Conservation (phyloP, 805 yeast genomes). For the Metschnikowia matae region DNA sequence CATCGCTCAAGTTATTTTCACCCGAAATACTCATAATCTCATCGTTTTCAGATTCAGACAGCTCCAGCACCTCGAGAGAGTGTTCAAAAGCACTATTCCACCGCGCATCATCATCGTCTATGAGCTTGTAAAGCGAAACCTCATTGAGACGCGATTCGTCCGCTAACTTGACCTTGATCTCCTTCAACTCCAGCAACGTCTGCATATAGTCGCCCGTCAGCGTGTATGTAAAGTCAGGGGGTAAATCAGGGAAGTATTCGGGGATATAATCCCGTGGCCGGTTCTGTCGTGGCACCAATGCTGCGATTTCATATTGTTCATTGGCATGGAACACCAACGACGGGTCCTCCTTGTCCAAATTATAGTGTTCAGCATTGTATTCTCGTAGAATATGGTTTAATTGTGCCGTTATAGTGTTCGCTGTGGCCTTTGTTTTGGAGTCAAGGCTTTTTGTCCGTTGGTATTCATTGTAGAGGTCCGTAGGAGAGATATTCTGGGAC, state of each 20-base stretch:
- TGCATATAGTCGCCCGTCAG: conserved; percentile 67
- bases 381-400: conserved; percentile 12
- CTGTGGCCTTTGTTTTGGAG: conserved; percentile 1
- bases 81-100: conserved; percentile 28
- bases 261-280: conserved; percentile 52
- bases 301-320: conserved; percentile 47
- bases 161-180: conserved; percentile 66
- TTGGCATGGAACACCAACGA: conserved; percentile 52
- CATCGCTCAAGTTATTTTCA: conserved; percentile 4
- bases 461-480: conserved; percentile 38
- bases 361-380: conserved; percentile 16
- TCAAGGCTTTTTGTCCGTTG: conserved; percentile 10
- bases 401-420: conserved; percentile 6
- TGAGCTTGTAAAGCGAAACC: conserved; percentile 61
- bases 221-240: conserved; percentile 90
- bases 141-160: conserved; percentile 82
- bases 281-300: conserved; percentile 51
- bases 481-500: conserved; percentile 38
- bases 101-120: conserved; percentile 35
- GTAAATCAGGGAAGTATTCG: conserved; percentile 77
- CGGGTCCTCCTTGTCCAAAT: conserved; percentile 33
- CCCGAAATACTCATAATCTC: conserved; percentile 22
- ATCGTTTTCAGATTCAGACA: conserved; percentile 17
- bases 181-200: conserved; percentile 63
- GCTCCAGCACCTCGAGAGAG: conserved; percentile 19